Evolutionary conservation across 2,329 filamentous ascomycete genomes (phyloP).

Genomic region (Sporothrix pallida): DNA sequence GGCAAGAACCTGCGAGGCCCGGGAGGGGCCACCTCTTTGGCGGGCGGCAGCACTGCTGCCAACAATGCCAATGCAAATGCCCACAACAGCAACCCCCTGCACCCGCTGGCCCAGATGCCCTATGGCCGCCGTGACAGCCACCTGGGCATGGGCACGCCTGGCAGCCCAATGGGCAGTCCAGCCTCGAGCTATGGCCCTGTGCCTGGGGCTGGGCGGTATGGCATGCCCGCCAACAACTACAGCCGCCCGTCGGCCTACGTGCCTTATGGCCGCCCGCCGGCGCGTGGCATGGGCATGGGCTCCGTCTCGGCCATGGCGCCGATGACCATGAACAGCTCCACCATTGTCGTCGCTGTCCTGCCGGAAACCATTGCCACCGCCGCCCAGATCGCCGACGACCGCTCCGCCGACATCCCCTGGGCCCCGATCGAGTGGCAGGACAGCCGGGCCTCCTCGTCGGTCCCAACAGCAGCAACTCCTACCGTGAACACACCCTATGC

Average conservation of each 20-base stretch:
- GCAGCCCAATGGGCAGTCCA: not conserved
- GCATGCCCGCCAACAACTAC: not conserved
- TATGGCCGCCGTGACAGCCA: constrained; percentile 9
- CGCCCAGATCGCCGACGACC: constrained; percentile 23
- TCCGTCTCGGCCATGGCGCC: constrained; percentile 1
- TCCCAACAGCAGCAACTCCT: not conserved
- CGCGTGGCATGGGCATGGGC: not conserved
- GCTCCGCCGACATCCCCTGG: constrained; percentile 29
- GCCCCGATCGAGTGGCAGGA: constrained; percentile 27
- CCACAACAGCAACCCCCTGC: not conserved
- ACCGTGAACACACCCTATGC: not conserved
- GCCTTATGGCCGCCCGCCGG: constrained; percentile 22
- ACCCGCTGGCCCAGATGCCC: constrained; percentile 21
- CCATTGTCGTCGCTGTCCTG: constrained; percentile 22
- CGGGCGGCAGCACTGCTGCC: not conserved
- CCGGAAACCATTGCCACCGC: constrained; percentile 25
- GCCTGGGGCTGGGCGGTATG: not conserved
- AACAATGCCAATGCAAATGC: not conserved
- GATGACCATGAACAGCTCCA: constrained; percentile 5
- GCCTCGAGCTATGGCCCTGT: not conserved
- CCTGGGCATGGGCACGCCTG: not conserved
- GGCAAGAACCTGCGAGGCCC: constrained; percentile 16
- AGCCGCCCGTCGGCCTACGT: not conserved
- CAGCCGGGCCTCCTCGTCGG: not conserved
- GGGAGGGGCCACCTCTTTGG: constrained; percentile 2